phyloP scores from a whole-genome alignment of 2,329 filamentous ascomycete species.

The Curvularia lunata region DNA sequence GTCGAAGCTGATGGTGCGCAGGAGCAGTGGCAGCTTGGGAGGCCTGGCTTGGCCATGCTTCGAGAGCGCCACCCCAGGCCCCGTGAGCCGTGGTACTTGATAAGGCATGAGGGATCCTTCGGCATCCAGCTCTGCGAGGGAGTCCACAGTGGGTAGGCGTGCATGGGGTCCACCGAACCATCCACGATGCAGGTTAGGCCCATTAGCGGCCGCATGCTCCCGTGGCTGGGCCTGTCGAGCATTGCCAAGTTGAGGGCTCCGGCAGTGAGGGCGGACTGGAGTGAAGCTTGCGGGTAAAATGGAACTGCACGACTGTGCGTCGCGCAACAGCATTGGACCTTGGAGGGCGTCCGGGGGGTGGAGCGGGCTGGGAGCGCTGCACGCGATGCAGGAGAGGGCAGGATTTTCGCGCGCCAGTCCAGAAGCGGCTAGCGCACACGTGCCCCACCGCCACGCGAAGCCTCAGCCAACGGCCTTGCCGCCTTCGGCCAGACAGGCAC shows the following conservation, averaged over 20 bases:
- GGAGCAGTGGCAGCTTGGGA: neutral
- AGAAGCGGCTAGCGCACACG: neutral
- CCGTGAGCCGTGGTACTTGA: neutral
- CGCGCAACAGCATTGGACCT: neutral
- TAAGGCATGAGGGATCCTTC: neutral
- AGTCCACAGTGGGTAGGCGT: neutral
- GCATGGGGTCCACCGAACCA: slow-evolving; percentile 6
- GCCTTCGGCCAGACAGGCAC: neutral
- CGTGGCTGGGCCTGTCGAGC: slow-evolving; percentile 3
- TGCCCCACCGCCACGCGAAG: slow-evolving; percentile 1
- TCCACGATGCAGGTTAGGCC: neutral
- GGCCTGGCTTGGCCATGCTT: neutral
- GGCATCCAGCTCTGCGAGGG: neutral
- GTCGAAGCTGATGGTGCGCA: neutral
- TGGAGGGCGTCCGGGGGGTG: neutral
- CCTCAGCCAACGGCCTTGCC: neutral
- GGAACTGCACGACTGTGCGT: slow-evolving; percentile 3
- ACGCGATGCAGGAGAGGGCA: slow-evolving; percentile 4
- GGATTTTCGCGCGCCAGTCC: slow-evolving; percentile 5
- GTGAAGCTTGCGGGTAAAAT: slow-evolving; percentile 8
- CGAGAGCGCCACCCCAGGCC: neutral
- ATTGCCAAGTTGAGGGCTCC: slow-evolving; percentile 2
- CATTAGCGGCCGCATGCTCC: slow-evolving; percentile 6
- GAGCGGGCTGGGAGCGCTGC: neutral
- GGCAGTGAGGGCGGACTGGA: slow-evolving; percentile 3